Evolutionary conservation across 352 stramenopile genomes (phyloP).

Genomic region (Pythium rishiriense): DNA sequence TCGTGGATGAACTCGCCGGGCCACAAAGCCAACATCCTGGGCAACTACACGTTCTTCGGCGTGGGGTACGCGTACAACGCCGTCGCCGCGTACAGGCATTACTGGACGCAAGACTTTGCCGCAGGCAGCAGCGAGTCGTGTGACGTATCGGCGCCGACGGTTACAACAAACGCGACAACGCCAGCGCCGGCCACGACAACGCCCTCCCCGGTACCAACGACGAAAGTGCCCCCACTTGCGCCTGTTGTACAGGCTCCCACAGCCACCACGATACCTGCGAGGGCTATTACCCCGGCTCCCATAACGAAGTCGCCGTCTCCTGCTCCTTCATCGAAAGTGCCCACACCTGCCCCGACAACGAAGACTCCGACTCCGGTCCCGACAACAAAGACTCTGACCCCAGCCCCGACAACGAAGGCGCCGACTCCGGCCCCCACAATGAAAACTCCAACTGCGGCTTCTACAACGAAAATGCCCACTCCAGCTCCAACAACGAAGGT

Average conservation of each 20-base stretch:
- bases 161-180: background rate
- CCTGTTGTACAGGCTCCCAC: no score
- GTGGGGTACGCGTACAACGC: slow-evolving; percentile 38
- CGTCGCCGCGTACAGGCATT: slow-evolving; percentile 21
- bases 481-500: background rate
- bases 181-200: background rate
- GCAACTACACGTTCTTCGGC: slow-evolving; percentile 42
- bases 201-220: background rate
- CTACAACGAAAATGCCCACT: no score
- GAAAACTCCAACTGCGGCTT: no score
- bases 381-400: no score
- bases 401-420: background rate
- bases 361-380: background rate
- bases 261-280: no score
- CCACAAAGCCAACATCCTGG: slow-evolving; percentile 44
- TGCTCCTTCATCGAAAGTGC: no score
- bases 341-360: background rate
- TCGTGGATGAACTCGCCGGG: slow-evolving; percentile 30
- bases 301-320: no score
- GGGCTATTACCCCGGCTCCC: no score
- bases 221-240: background rate
- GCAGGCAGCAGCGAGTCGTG: slow-evolving; percentile 13
- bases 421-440: background rate
- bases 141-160: background rate
- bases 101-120: slow-evolving; percentile 36